These are phyloP conservation scores for Phoenix dactylifera DNA, from an alignment of 176 grass and related monocot genomes.

Conservation along the genomic window DNA sequence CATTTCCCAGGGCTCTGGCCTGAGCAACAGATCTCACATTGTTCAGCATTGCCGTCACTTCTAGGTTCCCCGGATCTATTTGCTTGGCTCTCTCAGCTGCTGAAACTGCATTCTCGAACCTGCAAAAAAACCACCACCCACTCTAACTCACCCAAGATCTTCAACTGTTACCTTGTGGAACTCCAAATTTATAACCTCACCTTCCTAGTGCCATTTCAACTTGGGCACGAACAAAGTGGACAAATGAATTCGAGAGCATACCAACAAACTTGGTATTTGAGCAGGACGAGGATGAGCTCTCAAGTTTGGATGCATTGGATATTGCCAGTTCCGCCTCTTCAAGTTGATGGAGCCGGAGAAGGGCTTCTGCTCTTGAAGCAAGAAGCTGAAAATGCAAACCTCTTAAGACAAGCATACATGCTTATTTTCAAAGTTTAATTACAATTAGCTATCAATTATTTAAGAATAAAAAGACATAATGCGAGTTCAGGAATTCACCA, in stretches of 20 bases:
- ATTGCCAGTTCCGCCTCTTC: constrained; percentile 71
- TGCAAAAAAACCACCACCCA: constrained; percentile 28
- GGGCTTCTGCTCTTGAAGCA: constrained; percentile 70
- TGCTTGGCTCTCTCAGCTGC: constrained; percentile 61
- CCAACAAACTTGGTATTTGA: constrained; percentile 66
- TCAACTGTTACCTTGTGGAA: too few species aligned
- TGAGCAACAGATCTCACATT: constrained; percentile 64
- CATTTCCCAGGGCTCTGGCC: constrained; percentile 72
- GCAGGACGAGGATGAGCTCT: constrained; percentile 44
- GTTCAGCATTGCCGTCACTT: constrained; percentile 46
- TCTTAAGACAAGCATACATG: neutral
- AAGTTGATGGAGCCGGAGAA: constrained; percentile 57
- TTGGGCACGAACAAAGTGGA: constrained; percentile 65
- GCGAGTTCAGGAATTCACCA: too few species aligned
- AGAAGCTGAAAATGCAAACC: constrained; percentile 45
- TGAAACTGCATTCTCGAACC: constrained; percentile 74
- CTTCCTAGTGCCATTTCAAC: constrained; percentile 88
- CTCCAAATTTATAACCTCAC: constrained; percentile 22
- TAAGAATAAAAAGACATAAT: too few species aligned
- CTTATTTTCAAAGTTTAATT: neutral
- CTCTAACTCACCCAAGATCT: too few species aligned
- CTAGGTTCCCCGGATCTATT: constrained; percentile 54
- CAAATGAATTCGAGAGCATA: constrained; percentile 56
- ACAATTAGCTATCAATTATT: too few species aligned
- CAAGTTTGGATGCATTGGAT: constrained; percentile 73